Base-by-base conservation (phyloP, 164 flowering plant species). In the Vitis riparia region DNA sequence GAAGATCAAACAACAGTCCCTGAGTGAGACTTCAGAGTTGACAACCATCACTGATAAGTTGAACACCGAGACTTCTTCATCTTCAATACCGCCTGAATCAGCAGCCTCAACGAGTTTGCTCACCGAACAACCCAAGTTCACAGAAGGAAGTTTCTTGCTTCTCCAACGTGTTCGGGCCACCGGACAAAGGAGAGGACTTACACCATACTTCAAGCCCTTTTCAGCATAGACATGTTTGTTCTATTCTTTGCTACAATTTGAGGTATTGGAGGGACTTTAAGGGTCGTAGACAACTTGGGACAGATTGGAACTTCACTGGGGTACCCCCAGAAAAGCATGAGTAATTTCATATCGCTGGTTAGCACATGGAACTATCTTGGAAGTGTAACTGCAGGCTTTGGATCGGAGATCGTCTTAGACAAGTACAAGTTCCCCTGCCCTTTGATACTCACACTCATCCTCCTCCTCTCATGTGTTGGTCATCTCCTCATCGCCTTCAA, bases 321-420 rank as follows among this genome's bases (percentile, higher is more conserved):
- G 11, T 85, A 85, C 62, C 82, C 85, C 0, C 68, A 62, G 1
- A 23, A n/a, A 29, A 81, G 80, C 84, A 73, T 73, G 9, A 71
- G 82, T 68, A 83, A 85, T 1, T 85, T 85, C 55, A 84, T 83
- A 1, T 83, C 88, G 0, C 78, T 85, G 0, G 83, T 85, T 9
- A 83, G 86, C 79, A 85, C 81, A 56, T 85, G 88, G 88, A 83
- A 81, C 50, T 85, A 79, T 19, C 77, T 85, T 8, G 88, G 88
- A 2, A 69, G 86, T 0, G 86, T 83, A 0, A 56, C 55, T 1
- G 55, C 88, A 0, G 88, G 88, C 1, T 81, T 81, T 55, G 80
- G 23, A 5, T 85, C 88, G 0, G 88, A 85, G 66, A 76, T 76
- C 12, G 55, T 83, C 30, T 56, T 85, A 14, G 47, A 47, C 8